Base-by-base conservation (phyloP, 1,284 basidiomycete genomes). In the Ganoderma sp. region DNA sequence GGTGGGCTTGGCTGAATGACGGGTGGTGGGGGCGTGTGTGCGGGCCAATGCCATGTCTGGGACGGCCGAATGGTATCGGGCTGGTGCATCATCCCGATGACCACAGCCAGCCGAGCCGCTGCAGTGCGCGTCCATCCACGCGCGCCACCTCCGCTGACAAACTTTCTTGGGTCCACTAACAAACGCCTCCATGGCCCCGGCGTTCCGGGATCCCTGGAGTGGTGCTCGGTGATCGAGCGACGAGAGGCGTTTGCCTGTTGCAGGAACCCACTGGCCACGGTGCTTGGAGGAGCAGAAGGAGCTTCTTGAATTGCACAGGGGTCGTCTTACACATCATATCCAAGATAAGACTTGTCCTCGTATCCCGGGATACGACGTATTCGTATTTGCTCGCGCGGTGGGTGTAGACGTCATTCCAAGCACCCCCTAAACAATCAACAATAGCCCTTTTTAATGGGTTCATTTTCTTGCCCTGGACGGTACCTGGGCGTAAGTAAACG, bases 1-100 rank as follows among this genome's bases (percentile, higher is more conserved):
- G 14, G 34, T 37, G 42, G 61, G 45, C 15, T 60, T 50, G 48
- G 59, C 54, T 63, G 42, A 39, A 12, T 32, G 32, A 32, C 32
- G 62, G 48, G 25, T 52, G 41, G 66, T 15, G 63, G 39, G 48
- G 43, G 67, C 39, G 68, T 45, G 56, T 57, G 34, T 41, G 67
- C 43, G 56, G 56, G 63, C 69, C 63, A 19, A n/a, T 56, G 67
- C 66, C 66, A 66, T 43, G 57, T 64, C 56, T 57, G 67, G 59
- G 34, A 45, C 19, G 19, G 45, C 45, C 45, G 45, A 48, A 19
- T 48, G 45, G 39, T 57, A 61, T 62, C 65, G 63, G 66, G 58
- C 39, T 45, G 39, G 48, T 61, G 69, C 69, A 69, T 73, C 71
- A 71, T 67, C 63, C 65, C 68, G 69, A 69, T 70, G 69, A 72